Evolutionary conservation across 164 flowering plant genomes (phyloP).

Genomic region (Akebia trifoliata): DNA sequence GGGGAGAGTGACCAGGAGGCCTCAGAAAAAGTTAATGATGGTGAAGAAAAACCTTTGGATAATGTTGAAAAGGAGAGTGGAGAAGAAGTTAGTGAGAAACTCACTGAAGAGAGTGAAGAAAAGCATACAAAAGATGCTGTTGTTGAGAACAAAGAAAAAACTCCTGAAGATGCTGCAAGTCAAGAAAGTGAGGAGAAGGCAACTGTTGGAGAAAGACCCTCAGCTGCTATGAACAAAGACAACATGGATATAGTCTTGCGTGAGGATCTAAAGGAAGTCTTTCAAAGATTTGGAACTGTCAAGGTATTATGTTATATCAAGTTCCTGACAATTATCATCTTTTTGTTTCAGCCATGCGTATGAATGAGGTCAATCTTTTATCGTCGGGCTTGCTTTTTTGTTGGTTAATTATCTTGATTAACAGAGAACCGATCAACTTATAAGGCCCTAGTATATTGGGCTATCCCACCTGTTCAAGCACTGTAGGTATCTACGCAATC

Average conservation of each 20-base stretch:
- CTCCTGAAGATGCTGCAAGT: slow-evolving; percentile 15
- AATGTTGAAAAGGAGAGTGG: slow-evolving; percentile 15
- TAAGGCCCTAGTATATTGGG: too few relatives aligned
- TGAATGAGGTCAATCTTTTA: too few relatives aligned
- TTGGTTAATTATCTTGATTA: too few relatives aligned
- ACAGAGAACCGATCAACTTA: too few relatives aligned
- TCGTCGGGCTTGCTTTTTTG: too few relatives aligned
- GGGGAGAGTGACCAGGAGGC: slow-evolving; percentile 22
- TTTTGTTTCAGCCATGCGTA: neutral
- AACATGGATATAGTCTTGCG: slow-evolving; percentile 62
- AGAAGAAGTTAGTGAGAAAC: slow-evolving; percentile 21
- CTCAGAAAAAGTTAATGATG: slow-evolving; percentile 23
- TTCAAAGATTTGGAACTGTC: slow-evolving; percentile 66
- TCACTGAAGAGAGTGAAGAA: too few relatives aligned
- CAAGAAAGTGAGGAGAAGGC: slow-evolving; percentile 20
- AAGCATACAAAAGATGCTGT: too few relatives aligned
- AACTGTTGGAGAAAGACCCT: slow-evolving; percentile 17
- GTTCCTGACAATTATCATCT: neutral
- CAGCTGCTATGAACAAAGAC: slow-evolving; percentile 28
- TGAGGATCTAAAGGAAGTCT: slow-evolving; percentile 75
- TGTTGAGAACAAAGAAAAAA: slow-evolving; percentile 27
- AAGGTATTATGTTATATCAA: slow-evolving; percentile 50
- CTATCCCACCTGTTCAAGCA: too few relatives aligned
- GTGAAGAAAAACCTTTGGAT: slow-evolving; percentile 22
- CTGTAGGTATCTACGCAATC: too few relatives aligned